phyloP scores from a whole-genome alignment of 805 yeast species.

The Yarrowia keelungensis region DNA sequence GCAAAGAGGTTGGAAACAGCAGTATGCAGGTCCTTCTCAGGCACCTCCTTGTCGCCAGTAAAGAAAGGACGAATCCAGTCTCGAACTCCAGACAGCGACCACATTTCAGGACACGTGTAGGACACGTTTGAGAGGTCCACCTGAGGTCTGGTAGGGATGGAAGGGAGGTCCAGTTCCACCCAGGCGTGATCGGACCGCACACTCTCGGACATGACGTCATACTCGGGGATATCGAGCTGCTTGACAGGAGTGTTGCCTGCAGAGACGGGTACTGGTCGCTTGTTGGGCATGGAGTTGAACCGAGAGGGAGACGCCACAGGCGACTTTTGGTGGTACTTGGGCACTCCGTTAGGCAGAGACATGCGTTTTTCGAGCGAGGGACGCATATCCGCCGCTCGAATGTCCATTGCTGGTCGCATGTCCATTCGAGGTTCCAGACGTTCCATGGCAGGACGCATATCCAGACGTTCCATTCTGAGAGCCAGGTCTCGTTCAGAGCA shows the following conservation, averaged over 20 bases:
- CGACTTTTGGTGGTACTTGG: slow-evolving; percentile 15
- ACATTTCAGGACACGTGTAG: slow-evolving; percentile 24
- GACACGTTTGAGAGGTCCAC: slow-evolving; percentile 16
- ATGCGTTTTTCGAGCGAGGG: slow-evolving; percentile 24
- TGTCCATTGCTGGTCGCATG: background rate
- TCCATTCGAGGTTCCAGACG: background rate
- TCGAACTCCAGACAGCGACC: slow-evolving; percentile 28
- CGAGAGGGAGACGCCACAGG: slow-evolving; percentile 16
- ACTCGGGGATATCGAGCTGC: slow-evolving; percentile 31
- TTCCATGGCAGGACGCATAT: slow-evolving; percentile 9
- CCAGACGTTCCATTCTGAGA: slow-evolving; percentile 10
- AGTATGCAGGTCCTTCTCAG: slow-evolving; percentile 10
- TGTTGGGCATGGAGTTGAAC: slow-evolving; percentile 37
- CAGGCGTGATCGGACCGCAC: slow-evolving; percentile 4
- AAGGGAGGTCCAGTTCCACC: slow-evolving; percentile 31
- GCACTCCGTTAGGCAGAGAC: slow-evolving; percentile 18
- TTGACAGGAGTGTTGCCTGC: slow-evolving; percentile 24
- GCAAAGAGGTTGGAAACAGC: slow-evolving; percentile 27
- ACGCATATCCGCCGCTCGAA: slow-evolving; percentile 1
- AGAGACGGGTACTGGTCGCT: slow-evolving; percentile 16
- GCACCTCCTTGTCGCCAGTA: slow-evolving; percentile 22
- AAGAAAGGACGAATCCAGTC: slow-evolving; percentile 29
- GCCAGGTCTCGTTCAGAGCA: slow-evolving; percentile 15
- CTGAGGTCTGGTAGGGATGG: slow-evolving; percentile 22
- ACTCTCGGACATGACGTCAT: slow-evolving; percentile 20